Conservation (phyloP, 1,284 basidiomycete genomes). For the Chondrostereum purpureum region DNA sequence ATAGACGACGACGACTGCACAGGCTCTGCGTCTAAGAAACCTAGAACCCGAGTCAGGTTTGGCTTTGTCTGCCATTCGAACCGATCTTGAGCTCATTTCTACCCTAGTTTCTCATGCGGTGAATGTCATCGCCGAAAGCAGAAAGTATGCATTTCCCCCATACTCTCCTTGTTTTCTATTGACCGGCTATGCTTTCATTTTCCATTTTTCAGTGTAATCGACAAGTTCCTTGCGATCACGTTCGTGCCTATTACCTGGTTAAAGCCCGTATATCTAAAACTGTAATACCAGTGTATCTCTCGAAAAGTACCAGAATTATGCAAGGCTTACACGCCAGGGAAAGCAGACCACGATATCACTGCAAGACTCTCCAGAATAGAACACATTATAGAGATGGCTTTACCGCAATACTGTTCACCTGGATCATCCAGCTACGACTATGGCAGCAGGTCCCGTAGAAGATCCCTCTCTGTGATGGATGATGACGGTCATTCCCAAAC, state of each 20-base stretch:
- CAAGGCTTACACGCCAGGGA: slow-evolving; percentile 80
- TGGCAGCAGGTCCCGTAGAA: slow-evolving; percentile 27
- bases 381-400: slow-evolving; percentile 69
- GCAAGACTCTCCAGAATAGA: slow-evolving; percentile 67
- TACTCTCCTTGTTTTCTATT: slow-evolving; percentile 6
- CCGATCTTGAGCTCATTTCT: slow-evolving; percentile 5
- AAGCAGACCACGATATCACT: slow-evolving; percentile 73
- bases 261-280: slow-evolving; percentile 11
- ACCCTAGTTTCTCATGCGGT: slow-evolving; percentile 71
- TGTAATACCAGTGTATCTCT: slow-evolving; percentile 54
- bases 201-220: slow-evolving; percentile 58
- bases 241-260: slow-evolving; percentile 26
- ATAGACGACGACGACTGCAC: slow-evolving; percentile 50
- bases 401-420: slow-evolving; percentile 59
- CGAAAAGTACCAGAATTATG: slow-evolving; percentile 80
- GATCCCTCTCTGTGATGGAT: slow-evolving; percentile 46
- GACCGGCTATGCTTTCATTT: slow-evolving; percentile 13
- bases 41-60: slow-evolving; percentile 70
- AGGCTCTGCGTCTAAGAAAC: slow-evolving; percentile 51
- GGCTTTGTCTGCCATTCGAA: neutral
- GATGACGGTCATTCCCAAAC: slow-evolving; percentile 61
- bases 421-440: slow-evolving; percentile 28
- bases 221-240: slow-evolving; percentile 76
- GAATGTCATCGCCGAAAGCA: slow-evolving; percentile 81
- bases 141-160: slow-evolving; percentile 45